A percentile compares a stretch with the other conserved stretches of the same genome.
These are phyloP conservation scores for Suillus ampliporus DNA, from an alignment of 768 basidiomycete species.

Conservation along the genomic window DNA sequence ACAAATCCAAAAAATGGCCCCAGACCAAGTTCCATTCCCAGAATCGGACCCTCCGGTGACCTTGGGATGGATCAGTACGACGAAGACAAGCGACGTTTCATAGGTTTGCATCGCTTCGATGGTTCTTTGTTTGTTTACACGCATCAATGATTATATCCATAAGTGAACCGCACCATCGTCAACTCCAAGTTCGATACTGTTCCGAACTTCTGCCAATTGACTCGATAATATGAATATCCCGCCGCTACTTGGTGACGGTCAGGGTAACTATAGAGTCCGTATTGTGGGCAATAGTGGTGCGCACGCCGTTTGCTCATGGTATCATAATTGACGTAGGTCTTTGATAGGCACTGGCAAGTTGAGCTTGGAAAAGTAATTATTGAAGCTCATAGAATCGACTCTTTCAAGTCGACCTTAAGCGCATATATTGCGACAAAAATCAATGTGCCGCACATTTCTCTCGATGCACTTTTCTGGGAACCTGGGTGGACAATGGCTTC, in stretches of 20 bases:
- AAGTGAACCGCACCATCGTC: too few species aligned
- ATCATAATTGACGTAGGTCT: conserved; percentile 2
- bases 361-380: conserved; percentile 13
- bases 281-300: conserved; percentile 59
- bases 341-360: conserved; percentile 47
- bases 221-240: conserved; percentile 18
- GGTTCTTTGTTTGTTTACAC: background rate
- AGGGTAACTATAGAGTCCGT: conserved; percentile 51
- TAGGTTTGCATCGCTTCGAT: conserved; percentile 37
- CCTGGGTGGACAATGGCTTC: conserved; percentile 51
- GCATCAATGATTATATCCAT: too few species aligned
- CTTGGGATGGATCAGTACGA: conserved; percentile 44
- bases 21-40: conserved; percentile 38
- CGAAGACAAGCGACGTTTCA: conserved; percentile 62
- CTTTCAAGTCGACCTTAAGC: conserved; percentile 52
- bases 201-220: too few species aligned
- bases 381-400: background rate
- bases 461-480: conserved; percentile 55
- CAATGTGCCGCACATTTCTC: conserved; percentile 48
- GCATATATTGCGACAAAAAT: conserved; percentile 51
- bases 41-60: conserved; percentile 19
- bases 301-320: conserved; percentile 18
- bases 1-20: conserved; percentile 53
- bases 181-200: too few species aligned
- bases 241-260: conserved; percentile 47